These are phyloP conservation scores for Piper betle DNA, from an alignment of 164 flowering plant species.

Conservation along the genomic window DNA sequence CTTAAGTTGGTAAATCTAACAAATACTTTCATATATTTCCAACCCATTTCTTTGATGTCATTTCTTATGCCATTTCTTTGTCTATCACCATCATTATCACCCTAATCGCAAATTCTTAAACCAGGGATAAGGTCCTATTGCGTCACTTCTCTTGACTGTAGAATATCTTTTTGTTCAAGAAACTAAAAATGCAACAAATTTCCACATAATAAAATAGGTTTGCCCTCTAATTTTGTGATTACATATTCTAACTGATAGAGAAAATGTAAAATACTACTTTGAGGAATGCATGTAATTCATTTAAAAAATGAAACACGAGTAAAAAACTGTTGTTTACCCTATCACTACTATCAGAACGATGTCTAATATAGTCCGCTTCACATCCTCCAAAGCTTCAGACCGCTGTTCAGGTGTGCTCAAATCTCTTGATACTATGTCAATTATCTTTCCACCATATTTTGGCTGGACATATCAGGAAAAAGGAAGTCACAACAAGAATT, in stretches of 20 bases:
- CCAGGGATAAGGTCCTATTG: no score
- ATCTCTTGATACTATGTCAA: constrained; percentile 91
- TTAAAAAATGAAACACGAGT: neutral
- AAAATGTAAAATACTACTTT: no score
- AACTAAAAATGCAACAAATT: neutral
- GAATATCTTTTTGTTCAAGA: no score
- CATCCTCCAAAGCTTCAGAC: constrained; percentile 52
- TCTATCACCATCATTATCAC: no score
- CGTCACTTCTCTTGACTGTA: no score
- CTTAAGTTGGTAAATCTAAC: no score
- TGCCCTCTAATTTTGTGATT: neutral
- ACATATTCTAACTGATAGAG: neutral
- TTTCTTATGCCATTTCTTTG: neutral
- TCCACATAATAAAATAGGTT: no score
- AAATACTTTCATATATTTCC: neutral
- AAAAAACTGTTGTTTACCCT: constrained; percentile 38
- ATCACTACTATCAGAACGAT: constrained; percentile 60
- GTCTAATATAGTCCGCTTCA: constrained; percentile 53
- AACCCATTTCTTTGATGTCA: neutral
- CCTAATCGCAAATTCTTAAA: no score
- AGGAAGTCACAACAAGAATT: neutral
- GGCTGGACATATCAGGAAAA: constrained; percentile 48
- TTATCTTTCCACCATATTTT: constrained; percentile 86
- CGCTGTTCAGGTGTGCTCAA: constrained; percentile 52
- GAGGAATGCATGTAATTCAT: neutral